Conservation (phyloP, 2,329 filamentous ascomycete species). For the Cladophialophora chaetospira region DNA sequence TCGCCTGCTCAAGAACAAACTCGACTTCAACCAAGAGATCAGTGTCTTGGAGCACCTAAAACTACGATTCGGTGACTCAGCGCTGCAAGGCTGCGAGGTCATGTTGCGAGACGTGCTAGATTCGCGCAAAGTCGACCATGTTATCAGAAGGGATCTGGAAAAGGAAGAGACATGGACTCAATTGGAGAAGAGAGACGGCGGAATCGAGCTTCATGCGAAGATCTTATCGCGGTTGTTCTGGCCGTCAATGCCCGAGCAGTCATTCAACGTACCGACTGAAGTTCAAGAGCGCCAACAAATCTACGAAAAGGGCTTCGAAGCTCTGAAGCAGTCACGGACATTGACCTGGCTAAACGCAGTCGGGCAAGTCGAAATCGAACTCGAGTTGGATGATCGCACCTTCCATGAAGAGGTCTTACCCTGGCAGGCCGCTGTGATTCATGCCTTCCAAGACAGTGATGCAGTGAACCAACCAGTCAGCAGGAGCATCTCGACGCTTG, state of each 20-base stretch:
- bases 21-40: slow-evolving; percentile 74
- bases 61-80: slow-evolving; percentile 79
- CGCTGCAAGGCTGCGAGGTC: slow-evolving; percentile 90
- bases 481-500: slow-evolving; percentile 48
- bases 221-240: slow-evolving; percentile 93
- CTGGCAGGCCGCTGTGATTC: slow-evolving; percentile 85
- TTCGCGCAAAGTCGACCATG: slow-evolving; percentile 70
- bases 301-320: slow-evolving; percentile 76
- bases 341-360: slow-evolving; percentile 85
- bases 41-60: slow-evolving; percentile 86
- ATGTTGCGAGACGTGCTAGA: slow-evolving; percentile 95
- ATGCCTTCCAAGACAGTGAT: slow-evolving; percentile 68
- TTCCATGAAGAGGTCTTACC: slow-evolving; percentile 70
- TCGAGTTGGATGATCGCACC: slow-evolving; percentile 79
- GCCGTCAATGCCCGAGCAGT: slow-evolving; percentile 70
- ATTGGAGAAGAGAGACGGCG: slow-evolving; percentile 9
- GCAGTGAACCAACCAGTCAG: slow-evolving; percentile 39
- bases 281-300: slow-evolving; percentile 61
- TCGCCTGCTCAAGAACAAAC: slow-evolving; percentile 67
- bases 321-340: slow-evolving; percentile 79
- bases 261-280: slow-evolving; percentile 49
- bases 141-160: slow-evolving; percentile 59
- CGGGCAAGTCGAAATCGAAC: slow-evolving; percentile 75
- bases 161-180: slow-evolving; percentile 33
- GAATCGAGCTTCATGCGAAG: slow-evolving; percentile 67